A percentile compares a stretch with the other conserved stretches of the same genome.
Conservation (phyloP, 768 basidiomycete species). For the Suillus americanus region DNA sequence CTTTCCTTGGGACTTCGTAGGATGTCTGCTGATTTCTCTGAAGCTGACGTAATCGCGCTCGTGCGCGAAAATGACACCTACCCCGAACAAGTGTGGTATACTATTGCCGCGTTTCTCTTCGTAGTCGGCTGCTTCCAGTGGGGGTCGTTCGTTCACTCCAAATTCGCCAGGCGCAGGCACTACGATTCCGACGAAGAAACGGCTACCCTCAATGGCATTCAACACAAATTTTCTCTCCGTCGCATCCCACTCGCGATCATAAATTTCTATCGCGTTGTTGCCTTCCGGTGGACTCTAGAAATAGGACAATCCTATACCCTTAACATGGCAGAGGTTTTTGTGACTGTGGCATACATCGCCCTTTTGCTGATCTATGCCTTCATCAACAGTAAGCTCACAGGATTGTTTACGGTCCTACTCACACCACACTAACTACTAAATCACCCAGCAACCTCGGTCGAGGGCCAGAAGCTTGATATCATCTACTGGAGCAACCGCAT, state of each 20-base stretch:
- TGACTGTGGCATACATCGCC: slow-evolving; percentile 37
- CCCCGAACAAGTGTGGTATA: slow-evolving; percentile 16
- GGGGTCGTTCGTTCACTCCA: slow-evolving; percentile 14
- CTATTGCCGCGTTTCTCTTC: slow-evolving; percentile 13
- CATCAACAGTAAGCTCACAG: slow-evolving; percentile 35
- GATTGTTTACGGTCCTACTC: neutral
- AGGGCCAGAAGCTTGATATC: slow-evolving; percentile 20
- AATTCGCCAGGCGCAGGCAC: slow-evolving; percentile 12
- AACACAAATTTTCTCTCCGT: slow-evolving; percentile 14
- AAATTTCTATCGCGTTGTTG: slow-evolving; percentile 35
- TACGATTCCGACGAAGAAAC: slow-evolving; percentile 10
- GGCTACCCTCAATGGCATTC: neutral
- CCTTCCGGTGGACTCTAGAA: slow-evolving; percentile 37
- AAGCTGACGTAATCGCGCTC: neutral
- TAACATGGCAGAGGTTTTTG: slow-evolving; percentile 41
- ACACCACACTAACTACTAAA: neutral
- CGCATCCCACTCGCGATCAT: slow-evolving; percentile 30
- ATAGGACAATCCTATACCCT: slow-evolving; percentile 34
- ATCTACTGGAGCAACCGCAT: slow-evolving; percentile 34
- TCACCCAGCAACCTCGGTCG: slow-evolving; percentile 19
- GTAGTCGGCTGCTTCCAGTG: slow-evolving; percentile 21
- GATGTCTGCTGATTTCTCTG: neutral
- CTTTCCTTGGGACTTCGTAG: neutral
- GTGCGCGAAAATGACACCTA: slow-evolving; percentile 4
- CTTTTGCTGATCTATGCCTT: slow-evolving; percentile 37